Percentiles rank a stretch among this genome's conserved stretches.
Evolutionary conservation across 73 alveolate species (phyloP).

Genomic region (Paramecium primaurelia): DNA sequence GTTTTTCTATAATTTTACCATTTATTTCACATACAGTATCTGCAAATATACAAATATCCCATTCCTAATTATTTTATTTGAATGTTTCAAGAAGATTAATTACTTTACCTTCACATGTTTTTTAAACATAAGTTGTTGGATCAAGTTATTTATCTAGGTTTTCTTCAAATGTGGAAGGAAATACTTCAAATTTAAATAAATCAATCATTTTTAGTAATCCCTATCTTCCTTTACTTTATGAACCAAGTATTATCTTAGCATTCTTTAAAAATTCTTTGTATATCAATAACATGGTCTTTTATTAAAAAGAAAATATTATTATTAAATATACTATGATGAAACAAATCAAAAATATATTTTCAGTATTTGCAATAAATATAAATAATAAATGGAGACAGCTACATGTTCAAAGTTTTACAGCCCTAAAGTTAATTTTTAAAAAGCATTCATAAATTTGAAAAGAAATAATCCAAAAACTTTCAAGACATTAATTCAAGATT

Average conservation of each 20-base stretch:
- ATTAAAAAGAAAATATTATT: neutral
- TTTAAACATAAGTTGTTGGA: neutral
- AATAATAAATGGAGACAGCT: neutral
- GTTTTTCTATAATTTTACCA: neutral
- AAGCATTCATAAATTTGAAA: neutral
- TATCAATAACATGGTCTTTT: neutral
- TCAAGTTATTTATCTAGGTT: neutral
- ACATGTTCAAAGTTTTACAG: neutral
- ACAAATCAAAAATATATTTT: neutral
- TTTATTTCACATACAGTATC: conserved; percentile 4
- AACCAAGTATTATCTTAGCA: neutral
- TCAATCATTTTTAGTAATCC: neutral
- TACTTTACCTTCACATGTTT: neutral
- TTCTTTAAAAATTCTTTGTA: neutral
- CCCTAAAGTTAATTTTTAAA: neutral
- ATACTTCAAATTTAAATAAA: neutral
- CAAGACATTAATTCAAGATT: neutral
- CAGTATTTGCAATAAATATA: neutral
- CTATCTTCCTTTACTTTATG: neutral
- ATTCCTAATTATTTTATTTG: neutral
- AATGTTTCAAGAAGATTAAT: neutral
- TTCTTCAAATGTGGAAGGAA: neutral
- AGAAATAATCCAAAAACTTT: neutral
- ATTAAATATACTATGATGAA: neutral
- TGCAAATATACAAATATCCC: conserved; percentile 3